A percentile compares a stretch with the other conserved stretches of the same genome.
These are phyloP conservation scores for Fremontodendron californicum DNA, from an alignment of 345 rosid species.

Conservation along the genomic window DNA sequence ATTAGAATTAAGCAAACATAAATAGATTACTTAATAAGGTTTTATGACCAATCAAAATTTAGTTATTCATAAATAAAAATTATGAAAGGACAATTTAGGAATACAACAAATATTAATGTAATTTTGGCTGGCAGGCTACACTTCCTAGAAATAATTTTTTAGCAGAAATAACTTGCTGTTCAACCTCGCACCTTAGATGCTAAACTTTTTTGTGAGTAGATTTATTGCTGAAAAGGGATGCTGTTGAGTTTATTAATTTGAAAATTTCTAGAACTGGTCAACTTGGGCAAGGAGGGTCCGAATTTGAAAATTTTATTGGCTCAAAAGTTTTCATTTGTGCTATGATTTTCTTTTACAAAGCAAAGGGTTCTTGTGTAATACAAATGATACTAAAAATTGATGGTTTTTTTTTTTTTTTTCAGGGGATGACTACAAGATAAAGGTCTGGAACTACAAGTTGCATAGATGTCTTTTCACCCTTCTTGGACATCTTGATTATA, in stretches of 20 bases:
- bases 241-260: not conserved
- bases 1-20: not conserved
- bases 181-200: not conserved
- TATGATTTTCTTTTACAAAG: not conserved
- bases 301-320: not conserved
- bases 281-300: no score
- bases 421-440: slow-evolving; percentile 98
- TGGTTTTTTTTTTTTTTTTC: slow-evolving; percentile 32
- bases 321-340: not conserved
- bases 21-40: not conserved
- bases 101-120: not conserved
- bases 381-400: not conserved
- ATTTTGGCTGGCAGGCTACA: not conserved
- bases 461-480: slow-evolving; percentile 91
- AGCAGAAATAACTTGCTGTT: not conserved
- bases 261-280: not conserved
- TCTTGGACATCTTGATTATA: slow-evolving; percentile 96
- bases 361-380: not conserved
- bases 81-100: not conserved
- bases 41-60: no score
- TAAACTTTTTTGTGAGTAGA: not conserved
- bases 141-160: not conserved
- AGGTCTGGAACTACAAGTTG: slow-evolving; percentile 94
- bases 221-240: not conserved
- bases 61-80: not conserved